Percentiles rank a stretch among this genome's conserved stretches.
Conservation (phyloP, 495 filamentous ascomycete species). For the Penicillium coffeae region DNA sequence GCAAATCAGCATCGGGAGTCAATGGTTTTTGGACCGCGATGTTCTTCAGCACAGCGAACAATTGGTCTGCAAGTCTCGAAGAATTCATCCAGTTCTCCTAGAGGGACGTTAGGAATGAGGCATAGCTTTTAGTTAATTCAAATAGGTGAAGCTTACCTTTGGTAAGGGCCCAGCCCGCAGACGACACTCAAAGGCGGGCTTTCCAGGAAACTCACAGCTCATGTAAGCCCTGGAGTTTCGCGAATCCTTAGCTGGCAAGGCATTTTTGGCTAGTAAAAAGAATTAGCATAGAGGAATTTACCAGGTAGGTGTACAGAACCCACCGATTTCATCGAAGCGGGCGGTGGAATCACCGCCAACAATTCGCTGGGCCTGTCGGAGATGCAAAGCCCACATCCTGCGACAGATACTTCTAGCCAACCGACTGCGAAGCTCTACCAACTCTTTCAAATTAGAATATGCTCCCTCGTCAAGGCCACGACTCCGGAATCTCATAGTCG, state of each 20-base stretch:
- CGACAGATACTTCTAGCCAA: slow-evolving; percentile 40
- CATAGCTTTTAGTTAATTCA: not conserved
- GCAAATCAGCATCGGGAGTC: slow-evolving; percentile 22
- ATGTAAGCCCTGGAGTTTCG: slow-evolving; percentile 41
- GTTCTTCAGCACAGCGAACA: slow-evolving; percentile 32
- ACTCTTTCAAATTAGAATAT: slow-evolving; percentile 38
- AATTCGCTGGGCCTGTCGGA: slow-evolving; percentile 38
- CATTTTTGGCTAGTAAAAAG: slow-evolving; percentile 26
- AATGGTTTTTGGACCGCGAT: slow-evolving; percentile 34
- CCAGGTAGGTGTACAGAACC: slow-evolving; percentile 2
- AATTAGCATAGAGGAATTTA: slow-evolving; percentile 2
- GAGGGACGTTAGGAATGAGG: not conserved
- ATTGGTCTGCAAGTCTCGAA: slow-evolving; percentile 31
- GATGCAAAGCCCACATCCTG: slow-evolving; percentile 40
- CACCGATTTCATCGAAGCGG: slow-evolving; percentile 38
- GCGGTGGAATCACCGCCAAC: slow-evolving; percentile 33
- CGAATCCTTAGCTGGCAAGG: slow-evolving; percentile 26
- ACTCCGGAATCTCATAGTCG: slow-evolving; percentile 28
- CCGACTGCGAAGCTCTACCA: slow-evolving; percentile 35
- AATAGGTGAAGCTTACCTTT: slow-evolving; percentile 21
- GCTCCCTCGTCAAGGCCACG: slow-evolving; percentile 36
- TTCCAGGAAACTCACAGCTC: slow-evolving; percentile 38
- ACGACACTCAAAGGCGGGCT: slow-evolving; percentile 39
- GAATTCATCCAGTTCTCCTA: slow-evolving; percentile 41
- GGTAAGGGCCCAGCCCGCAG: slow-evolving; percentile 41